A percentile compares a stretch with the other conserved stretches of the same genome.
These are phyloP conservation scores for Candida vaughaniae DNA, from an alignment of 805 yeast genomes.

Conservation along the genomic window DNA sequence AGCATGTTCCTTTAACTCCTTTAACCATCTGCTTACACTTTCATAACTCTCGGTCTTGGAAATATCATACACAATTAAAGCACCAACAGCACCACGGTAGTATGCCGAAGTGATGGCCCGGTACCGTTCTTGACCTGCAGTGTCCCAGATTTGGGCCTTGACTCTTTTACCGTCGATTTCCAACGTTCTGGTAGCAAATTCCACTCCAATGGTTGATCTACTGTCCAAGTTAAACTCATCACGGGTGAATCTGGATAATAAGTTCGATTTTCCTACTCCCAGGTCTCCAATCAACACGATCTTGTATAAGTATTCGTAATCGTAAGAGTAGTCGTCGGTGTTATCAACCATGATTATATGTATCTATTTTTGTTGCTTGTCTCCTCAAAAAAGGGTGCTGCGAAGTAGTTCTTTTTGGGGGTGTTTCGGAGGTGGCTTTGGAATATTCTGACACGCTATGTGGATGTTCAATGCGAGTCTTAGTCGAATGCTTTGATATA, in stretches of 20 bases:
- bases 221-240: conserved; percentile 95
- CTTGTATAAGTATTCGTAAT: conserved; percentile 91
- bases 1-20: conserved; percentile 88
- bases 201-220: conserved; percentile 95
- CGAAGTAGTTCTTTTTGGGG: too few relatives aligned
- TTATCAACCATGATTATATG: conserved; percentile 31
- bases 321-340: conserved; percentile 50
- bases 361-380: too few relatives aligned
- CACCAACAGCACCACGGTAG: conserved; percentile 98
- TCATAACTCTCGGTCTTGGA: conserved; percentile 87
- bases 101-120: conserved; percentile 97
- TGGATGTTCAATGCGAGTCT: too few relatives aligned
- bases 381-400: too few relatives aligned
- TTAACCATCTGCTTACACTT: conserved; percentile 82
- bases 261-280: conserved; percentile 95
- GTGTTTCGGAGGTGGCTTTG: too few relatives aligned
- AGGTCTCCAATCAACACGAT: conserved; percentile 96
- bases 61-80: conserved; percentile 91
- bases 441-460: too few relatives aligned
- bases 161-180: conserved; percentile 81
- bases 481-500: too few relatives aligned
- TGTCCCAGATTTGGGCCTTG: conserved; percentile 96
- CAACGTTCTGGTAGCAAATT: conserved; percentile 94
- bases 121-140: conserved; percentile 98
- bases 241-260: conserved; percentile 89